These are phyloP conservation scores for Paramecium octaurelia DNA, from an alignment of 73 alveolate species.

Conservation along the genomic window DNA sequence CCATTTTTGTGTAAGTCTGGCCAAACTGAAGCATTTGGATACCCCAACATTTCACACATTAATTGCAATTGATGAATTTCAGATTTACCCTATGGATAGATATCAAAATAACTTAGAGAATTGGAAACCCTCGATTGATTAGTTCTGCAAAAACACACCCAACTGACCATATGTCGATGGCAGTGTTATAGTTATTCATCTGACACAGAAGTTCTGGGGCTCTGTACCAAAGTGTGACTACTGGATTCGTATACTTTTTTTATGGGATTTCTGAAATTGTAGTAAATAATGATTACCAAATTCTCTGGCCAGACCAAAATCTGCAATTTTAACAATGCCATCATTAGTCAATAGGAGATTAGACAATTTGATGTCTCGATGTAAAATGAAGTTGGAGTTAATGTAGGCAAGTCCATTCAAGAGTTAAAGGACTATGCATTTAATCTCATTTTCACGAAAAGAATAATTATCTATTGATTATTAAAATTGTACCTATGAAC, in stretches of 20 bases:
- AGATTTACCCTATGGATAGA: constrained; percentile 27
- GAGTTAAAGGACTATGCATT: constrained; percentile 60
- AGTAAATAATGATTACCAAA: neutral
- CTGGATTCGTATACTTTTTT: constrained; percentile 77
- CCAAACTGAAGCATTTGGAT: constrained; percentile 52
- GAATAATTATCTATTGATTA: constrained; percentile 47
- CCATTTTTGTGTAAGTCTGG: constrained; percentile 47
- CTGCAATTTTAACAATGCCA: constrained; percentile 81
- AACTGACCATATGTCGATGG: constrained; percentile 82
- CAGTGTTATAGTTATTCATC: constrained; percentile 60
- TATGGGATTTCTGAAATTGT: constrained; percentile 27
- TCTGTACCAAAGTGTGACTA: constrained; percentile 87
- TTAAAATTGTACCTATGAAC: neutral
- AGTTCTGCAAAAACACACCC: constrained; percentile 66
- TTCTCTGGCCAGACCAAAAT: constrained; percentile 87
- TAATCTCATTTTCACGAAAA: constrained; percentile 57
- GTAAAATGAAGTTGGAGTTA: constrained; percentile 70
- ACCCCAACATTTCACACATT: constrained; percentile 58
- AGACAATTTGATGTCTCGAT: constrained; percentile 77
- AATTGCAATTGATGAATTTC: constrained; percentile 49
- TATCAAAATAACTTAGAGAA: neutral
- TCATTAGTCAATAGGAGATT: constrained; percentile 71
- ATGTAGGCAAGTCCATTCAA: constrained; percentile 71
- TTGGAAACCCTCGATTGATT: constrained; percentile 56
- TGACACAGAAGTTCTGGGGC: constrained; percentile 86